Conservation (phyloP, 768 basidiomycete species). For the Hydnum rufescens region DNA sequence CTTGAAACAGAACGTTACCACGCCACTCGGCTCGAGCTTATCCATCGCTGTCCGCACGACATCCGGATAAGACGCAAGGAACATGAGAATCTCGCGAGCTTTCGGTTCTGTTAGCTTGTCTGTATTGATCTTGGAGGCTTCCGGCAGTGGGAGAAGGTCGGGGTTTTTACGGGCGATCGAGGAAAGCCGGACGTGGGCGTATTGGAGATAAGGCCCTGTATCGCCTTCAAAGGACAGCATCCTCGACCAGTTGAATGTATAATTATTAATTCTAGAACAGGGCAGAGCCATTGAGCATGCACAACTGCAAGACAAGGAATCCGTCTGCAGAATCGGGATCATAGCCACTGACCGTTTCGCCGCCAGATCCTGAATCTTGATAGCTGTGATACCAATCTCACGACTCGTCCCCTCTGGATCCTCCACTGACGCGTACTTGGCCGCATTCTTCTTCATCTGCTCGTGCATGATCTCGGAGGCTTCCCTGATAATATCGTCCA, state of each 20-base stretch:
- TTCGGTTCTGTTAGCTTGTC: conserved; percentile 50
- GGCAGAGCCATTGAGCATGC: background rate
- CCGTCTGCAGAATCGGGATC: too few relatives aligned
- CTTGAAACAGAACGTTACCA: conserved; percentile 80
- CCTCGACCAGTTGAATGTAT: conserved; percentile 83
- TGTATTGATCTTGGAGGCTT: conserved; percentile 46
- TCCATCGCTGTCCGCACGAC: conserved; percentile 71
- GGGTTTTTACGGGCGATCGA: conserved; percentile 89
- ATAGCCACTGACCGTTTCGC: conserved; percentile 65
- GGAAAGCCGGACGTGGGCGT: conserved; percentile 81
- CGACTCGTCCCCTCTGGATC: conserved; percentile 61
- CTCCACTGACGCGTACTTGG: conserved; percentile 74
- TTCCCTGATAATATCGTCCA: conserved; percentile 79
- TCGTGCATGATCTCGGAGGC: conserved; percentile 84
- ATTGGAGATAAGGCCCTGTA: conserved; percentile 90
- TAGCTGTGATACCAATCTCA: conserved; percentile 83
- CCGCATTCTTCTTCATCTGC: conserved; percentile 88
- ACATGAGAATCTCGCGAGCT: conserved; percentile 66
- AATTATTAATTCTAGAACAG: conserved; percentile 66
- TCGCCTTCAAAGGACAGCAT: conserved; percentile 95
- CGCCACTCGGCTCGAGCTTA: conserved; percentile 72
- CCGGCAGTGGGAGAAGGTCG: conserved; percentile 56
- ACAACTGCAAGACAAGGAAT: background rate
- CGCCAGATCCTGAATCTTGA: conserved; percentile 96
- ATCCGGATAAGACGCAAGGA: conserved; percentile 83